phyloP scores from a whole-genome alignment of 1,139 yeast genomes.

The Suhomyces coccinellae region DNA sequence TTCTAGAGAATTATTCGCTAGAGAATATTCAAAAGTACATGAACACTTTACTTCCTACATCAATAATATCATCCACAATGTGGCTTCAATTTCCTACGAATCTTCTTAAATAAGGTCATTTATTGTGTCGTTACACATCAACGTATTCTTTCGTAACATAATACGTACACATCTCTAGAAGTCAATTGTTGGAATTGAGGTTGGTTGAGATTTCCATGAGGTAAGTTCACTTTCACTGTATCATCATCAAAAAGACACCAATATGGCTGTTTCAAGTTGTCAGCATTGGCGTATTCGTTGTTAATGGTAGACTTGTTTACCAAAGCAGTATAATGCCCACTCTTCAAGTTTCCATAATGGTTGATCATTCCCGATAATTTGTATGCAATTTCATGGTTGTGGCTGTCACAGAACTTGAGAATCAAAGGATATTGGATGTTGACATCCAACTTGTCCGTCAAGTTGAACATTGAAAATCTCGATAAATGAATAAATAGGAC shows the following conservation, averaged over 20 bases:
- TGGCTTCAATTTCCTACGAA: too few species aligned
- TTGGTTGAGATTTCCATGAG: conserved; percentile 45
- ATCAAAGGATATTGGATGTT: conserved; percentile 53
- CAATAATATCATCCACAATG: too few species aligned
- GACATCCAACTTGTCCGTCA: conserved; percentile 57
- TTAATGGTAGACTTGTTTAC: conserved; percentile 49
- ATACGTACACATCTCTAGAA: conserved; percentile 69
- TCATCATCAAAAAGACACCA: conserved; percentile 83
- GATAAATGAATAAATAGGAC: conserved; percentile 66
- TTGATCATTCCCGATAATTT: conserved; percentile 62
- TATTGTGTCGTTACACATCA: neutral
- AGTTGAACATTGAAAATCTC: conserved; percentile 54
- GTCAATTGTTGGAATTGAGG: conserved; percentile 39
- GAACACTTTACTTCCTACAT: too few species aligned
- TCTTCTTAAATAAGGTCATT: neutral
- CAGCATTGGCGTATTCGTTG: conserved; percentile 25
- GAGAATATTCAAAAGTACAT: too few species aligned
- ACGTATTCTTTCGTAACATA: conserved; percentile 56
- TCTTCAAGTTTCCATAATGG: conserved; percentile 67
- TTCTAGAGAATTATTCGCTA: too few species aligned
- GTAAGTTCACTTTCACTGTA: conserved; percentile 46
- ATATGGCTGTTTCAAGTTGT: conserved; percentile 24
- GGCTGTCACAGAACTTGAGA: conserved; percentile 46
- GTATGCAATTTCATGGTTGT: conserved; percentile 46
- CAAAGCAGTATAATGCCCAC: conserved; percentile 74